Percentiles rank a stretch among this genome's conserved stretches.
These are phyloP conservation scores for Pythium brachiatum DNA, from an alignment of 352 stramenopile genomes.

Conservation along the genomic window DNA sequence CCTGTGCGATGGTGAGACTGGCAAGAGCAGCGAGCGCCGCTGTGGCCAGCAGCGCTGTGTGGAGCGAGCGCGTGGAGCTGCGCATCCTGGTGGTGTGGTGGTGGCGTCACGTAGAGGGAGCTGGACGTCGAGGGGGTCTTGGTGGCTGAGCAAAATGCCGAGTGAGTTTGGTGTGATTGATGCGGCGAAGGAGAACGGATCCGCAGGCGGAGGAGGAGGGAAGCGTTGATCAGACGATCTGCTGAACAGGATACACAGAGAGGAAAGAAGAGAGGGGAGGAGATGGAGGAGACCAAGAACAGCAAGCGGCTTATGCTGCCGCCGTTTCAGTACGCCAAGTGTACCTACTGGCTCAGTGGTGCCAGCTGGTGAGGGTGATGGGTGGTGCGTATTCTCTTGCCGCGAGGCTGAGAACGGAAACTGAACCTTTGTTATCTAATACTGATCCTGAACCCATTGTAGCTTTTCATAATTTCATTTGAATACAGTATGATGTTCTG, in stretches of 20 bases:
- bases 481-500: not conserved
- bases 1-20: constrained; percentile 11
- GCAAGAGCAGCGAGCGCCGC: constrained; percentile 4
- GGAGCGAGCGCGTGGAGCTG: constrained; percentile 6
- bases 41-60: constrained; percentile 10
- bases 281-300: not conserved
- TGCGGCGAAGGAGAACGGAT: not conserved
- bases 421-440: constrained; percentile 5
- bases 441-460: not conserved
- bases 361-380: constrained; percentile 5
- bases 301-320: not conserved
- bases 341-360: not conserved
- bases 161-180: constrained; percentile 5
- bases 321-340: not conserved
- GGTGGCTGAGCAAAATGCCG: constrained; percentile 17
- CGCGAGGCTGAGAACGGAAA: constrained; percentile 18
- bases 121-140: constrained; percentile 6
- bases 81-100: constrained; percentile 8
- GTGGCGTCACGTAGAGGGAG: not conserved
- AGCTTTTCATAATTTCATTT: not conserved
- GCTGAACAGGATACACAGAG: not conserved
- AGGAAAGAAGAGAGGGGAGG: not conserved
- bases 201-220: not conserved
- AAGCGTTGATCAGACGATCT: not conserved
- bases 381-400: not conserved